Conservation (phyloP, 768 basidiomycete genomes). For the Lentinula detonsa region DNA sequence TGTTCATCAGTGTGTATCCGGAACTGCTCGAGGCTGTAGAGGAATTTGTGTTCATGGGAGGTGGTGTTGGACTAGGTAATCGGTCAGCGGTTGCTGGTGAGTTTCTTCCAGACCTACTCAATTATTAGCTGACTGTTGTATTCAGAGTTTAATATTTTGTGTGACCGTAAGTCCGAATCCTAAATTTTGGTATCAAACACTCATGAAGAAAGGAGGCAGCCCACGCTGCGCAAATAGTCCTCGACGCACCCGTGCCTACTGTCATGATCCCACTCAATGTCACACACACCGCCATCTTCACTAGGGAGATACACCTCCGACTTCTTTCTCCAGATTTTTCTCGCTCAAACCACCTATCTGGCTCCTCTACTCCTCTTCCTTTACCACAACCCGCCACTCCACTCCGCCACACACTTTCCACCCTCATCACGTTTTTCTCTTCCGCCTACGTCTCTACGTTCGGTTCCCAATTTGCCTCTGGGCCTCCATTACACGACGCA, state of each 20-base stretch:
- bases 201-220: conserved; percentile 31
- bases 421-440: conserved; percentile 70
- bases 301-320: conserved; percentile 39
- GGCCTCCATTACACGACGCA: conserved; percentile 85
- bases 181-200: neutral
- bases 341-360: neutral
- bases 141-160: conserved; percentile 74
- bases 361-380: neutral
- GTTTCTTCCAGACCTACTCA: conserved; percentile 3
- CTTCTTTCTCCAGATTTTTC: conserved; percentile 36
- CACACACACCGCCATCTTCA: conserved; percentile 81
- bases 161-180: conserved; percentile 55
- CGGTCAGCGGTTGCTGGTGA: conserved; percentile 67
- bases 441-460: conserved; percentile 68
- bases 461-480: conserved; percentile 57
- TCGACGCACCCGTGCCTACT: conserved; percentile 45
- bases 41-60: conserved; percentile 86
- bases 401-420: conserved; percentile 70
- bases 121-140: neutral
- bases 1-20: conserved; percentile 54
- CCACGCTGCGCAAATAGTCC: conserved; percentile 77
- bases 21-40: conserved; percentile 51
- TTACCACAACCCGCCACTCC: conserved; percentile 32
- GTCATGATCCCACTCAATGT: conserved; percentile 85
- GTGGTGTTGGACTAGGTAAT: conserved; percentile 83